Conservation (phyloP, 2,329 filamentous ascomycete species). For the Diaporthe destruens region DNA sequence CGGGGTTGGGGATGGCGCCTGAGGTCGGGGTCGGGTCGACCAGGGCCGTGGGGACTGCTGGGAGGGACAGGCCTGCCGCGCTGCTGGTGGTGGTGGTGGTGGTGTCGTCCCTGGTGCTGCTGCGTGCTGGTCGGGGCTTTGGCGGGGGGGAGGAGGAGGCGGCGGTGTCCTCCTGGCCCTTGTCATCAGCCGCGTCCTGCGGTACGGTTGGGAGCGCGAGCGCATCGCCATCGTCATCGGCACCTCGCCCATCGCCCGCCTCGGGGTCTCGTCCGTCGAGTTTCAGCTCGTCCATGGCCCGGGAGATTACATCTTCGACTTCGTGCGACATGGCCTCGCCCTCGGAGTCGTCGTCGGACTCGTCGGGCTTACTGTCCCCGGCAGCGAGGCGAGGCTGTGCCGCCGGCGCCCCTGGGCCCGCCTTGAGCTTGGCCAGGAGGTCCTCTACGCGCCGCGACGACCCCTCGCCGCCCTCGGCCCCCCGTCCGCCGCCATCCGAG, state of each 20-base stretch:
- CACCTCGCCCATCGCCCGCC: conserved; percentile 34
- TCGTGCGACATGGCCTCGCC: conserved; percentile 61
- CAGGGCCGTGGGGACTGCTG: conserved; percentile 60
- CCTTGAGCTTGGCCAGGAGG: conserved; percentile 43
- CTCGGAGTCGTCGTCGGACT: conserved; percentile 59
- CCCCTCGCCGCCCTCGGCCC: conserved; percentile 50
- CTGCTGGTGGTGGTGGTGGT: too few relatives aligned
- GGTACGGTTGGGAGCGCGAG: conserved; percentile 33
- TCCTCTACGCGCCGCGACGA: conserved; percentile 41
- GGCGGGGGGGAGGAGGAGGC: conserved; percentile 23
- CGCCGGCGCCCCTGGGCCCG: conserved; percentile 44
- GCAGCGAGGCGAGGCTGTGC: conserved; percentile 32
- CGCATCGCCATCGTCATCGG: background rate
- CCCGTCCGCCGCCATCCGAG: conserved; percentile 44
- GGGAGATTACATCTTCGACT: conserved; percentile 59
- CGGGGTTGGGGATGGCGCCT: conserved; percentile 12
- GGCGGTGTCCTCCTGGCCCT: background rate
- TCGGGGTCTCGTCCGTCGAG: conserved; percentile 47
- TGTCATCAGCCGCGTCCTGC: background rate
- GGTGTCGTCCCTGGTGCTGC: conserved; percentile 25
- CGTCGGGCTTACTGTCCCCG: conserved; percentile 14
- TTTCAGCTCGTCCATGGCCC: conserved; percentile 60
- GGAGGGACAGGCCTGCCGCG: conserved; percentile 55
- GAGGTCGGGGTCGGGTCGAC: conserved; percentile 51
- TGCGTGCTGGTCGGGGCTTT: background rate